Conservation (phyloP, 352 stramenopile genomes). For the Phytophthora foliorum region DNA sequence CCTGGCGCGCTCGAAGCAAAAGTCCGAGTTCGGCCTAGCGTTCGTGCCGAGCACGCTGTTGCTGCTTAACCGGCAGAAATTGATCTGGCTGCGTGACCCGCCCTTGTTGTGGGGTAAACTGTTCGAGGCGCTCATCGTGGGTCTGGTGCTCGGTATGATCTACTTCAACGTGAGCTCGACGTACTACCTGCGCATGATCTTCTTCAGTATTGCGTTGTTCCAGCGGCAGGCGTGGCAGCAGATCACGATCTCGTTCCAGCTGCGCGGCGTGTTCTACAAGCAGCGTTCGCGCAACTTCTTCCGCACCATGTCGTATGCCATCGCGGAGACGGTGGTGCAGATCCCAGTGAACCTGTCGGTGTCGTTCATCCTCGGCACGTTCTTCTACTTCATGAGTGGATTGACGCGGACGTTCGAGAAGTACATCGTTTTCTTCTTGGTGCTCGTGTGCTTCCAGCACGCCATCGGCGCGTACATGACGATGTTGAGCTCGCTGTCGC, state of each 20-base stretch:
- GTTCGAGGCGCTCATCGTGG: constrained; percentile 75
- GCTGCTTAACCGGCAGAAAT: constrained; percentile 69
- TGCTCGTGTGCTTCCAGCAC: constrained; percentile 84
- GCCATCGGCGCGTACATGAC: constrained; percentile 35
- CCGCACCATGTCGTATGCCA: constrained; percentile 81
- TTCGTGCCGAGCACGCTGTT: constrained; percentile 57
- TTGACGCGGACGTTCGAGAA: constrained; percentile 66
- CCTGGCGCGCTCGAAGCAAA: constrained; percentile 56
- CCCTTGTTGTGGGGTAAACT: constrained; percentile 76
- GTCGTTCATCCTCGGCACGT: constrained; percentile 62
- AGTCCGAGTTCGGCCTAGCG: constrained; percentile 61
- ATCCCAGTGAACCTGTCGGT: constrained; percentile 80
- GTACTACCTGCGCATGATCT: constrained; percentile 81
- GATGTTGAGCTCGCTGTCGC: constrained; percentile 62
- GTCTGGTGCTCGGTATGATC: constrained; percentile 83
- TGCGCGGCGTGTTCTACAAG: constrained; percentile 92
- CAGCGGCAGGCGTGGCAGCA: constrained; percentile 81
- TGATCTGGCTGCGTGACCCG: constrained; percentile 68
- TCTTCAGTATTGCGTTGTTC: constrained; percentile 78
- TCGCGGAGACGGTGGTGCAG: constrained; percentile 72
- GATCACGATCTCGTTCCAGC: constrained; percentile 75
- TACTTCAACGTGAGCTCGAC: constrained; percentile 66
- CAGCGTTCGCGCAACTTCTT: constrained; percentile 93
- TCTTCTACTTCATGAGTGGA: constrained; percentile 93
- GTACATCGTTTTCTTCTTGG: constrained; percentile 83